Percentiles rank a stretch among this genome's conserved stretches.
Evolutionary conservation across 768 basidiomycete species (phyloP).

Genomic region (Cyathus striatus): DNA sequence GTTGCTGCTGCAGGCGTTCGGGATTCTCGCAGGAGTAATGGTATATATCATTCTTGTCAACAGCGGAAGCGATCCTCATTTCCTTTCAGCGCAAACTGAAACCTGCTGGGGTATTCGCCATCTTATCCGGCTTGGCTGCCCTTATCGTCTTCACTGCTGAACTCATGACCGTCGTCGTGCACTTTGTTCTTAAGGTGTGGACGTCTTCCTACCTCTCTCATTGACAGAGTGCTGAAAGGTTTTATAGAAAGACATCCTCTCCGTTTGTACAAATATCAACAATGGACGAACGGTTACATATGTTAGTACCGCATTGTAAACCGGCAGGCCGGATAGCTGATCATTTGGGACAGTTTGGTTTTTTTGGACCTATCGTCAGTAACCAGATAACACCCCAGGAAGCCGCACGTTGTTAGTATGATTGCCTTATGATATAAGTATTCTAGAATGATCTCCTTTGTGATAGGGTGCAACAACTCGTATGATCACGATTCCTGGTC

Average conservation of each 20-base stretch:
- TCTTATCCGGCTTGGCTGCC: constrained; percentile 39
- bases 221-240: too few species aligned
- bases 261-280: constrained; percentile 42
- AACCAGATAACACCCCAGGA: too few species aligned
- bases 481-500: constrained; percentile 68
- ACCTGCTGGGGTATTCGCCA: constrained; percentile 53
- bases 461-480: constrained; percentile 52
- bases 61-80: background rate
- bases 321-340: too few species aligned
- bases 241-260: constrained; percentile 51
- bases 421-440: too few species aligned
- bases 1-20: constrained; percentile 27
- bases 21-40: background rate
- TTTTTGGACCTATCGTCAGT: constrained; percentile 57
- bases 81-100: constrained; percentile 45
- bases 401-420: too few species aligned
- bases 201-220: too few species aligned
- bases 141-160: constrained; percentile 47
- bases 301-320: too few species aligned
- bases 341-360: too few species aligned
- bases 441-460: too few species aligned
- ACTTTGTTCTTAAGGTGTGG: constrained; percentile 70
- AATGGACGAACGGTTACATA: constrained; percentile 27
- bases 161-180: constrained; percentile 52
- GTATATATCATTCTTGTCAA: background rate